phyloP scores from a whole-genome alignment of 768 basidiomycete species.

The Hericium coralloides region DNA sequence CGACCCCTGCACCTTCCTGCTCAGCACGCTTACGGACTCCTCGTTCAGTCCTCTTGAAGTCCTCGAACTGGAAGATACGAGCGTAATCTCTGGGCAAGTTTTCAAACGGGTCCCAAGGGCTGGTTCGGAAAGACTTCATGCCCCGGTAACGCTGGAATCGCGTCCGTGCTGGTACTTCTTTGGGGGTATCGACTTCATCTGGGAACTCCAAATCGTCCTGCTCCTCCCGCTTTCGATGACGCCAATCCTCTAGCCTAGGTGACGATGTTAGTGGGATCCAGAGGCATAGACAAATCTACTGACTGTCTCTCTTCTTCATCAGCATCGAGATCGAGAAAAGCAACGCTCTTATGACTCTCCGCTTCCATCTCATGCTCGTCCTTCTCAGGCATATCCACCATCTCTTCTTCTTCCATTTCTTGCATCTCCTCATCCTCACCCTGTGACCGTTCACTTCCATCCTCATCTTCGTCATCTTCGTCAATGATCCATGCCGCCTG shows the following conservation, averaged over 20 bases:
- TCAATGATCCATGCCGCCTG: slow-evolving; percentile 97
- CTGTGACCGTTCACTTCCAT: slow-evolving; percentile 17
- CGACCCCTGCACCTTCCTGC: slow-evolving; percentile 46
- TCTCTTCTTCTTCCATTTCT: slow-evolving; percentile 43
- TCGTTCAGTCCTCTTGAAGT: slow-evolving; percentile 80
- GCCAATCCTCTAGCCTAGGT: slow-evolving; percentile 59
- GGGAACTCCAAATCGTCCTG: slow-evolving; percentile 84
- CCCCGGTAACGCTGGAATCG: slow-evolving; percentile 93
- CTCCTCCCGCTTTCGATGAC: slow-evolving; percentile 62
- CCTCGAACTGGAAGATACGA: slow-evolving; percentile 94
- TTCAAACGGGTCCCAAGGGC: slow-evolving; percentile 97
- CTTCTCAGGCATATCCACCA: slow-evolving; percentile 42
- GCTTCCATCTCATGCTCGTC: slow-evolving; percentile 48
- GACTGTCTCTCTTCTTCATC: slow-evolving; percentile 88
- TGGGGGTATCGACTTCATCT: slow-evolving; percentile 93
- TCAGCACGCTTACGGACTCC: slow-evolving; percentile 59
- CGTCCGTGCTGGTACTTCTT: slow-evolving; percentile 65
- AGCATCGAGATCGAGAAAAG: slow-evolving; percentile 68
- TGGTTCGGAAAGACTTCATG: slow-evolving; percentile 85
- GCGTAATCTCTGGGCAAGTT: slow-evolving; percentile 92
- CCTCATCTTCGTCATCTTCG: slow-evolving; percentile 47
- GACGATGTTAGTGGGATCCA: slow-evolving; percentile 4
- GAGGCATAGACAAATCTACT: slow-evolving; percentile 22
- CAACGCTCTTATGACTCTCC: slow-evolving; percentile 37
- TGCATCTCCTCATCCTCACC: slow-evolving; percentile 25